Conservation (phyloP, 352 stramenopile species). For the Phytophthora aleatoria region DNA sequence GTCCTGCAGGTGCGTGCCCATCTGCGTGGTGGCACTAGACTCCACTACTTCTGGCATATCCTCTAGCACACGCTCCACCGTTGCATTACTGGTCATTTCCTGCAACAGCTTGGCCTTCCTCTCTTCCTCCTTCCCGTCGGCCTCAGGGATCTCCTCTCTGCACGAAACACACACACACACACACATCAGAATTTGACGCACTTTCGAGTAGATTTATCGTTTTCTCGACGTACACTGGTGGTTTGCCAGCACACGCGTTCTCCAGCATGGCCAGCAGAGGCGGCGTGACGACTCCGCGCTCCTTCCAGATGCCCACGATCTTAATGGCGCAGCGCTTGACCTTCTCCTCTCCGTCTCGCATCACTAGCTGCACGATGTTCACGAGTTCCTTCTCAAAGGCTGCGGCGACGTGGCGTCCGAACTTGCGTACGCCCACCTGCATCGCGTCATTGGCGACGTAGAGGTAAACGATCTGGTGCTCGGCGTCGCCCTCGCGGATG, state of each 20-base stretch:
- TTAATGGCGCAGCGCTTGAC: constrained; percentile 88
- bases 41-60: constrained; percentile 73
- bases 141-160: constrained; percentile 38
- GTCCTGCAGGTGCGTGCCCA: constrained; percentile 62
- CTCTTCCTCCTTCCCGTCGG: constrained; percentile 36
- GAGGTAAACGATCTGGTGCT: constrained; percentile 82
- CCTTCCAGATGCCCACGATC: constrained; percentile 87
- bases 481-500: constrained; percentile 50
- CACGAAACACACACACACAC: constrained; percentile 18
- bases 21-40: constrained; percentile 47
- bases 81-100: constrained; percentile 45
- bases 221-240: constrained; percentile 44
- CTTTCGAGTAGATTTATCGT: not conserved
- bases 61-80: constrained; percentile 58
- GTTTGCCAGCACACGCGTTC: constrained; percentile 77
- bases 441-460: constrained; percentile 89
- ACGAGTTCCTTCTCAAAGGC: constrained; percentile 67
- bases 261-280: constrained; percentile 65
- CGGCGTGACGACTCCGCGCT: constrained; percentile 65
- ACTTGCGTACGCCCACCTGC: constrained; percentile 84
- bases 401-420: constrained; percentile 68
- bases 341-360: constrained; percentile 72
- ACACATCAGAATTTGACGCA: constrained; percentile 8
- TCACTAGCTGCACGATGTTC: constrained; percentile 64
- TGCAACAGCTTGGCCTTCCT: constrained; percentile 33